These are phyloP conservation scores for Trichoderma sp. DNA, from an alignment of 2,329 filamentous ascomycete species.

Conservation along the genomic window DNA sequence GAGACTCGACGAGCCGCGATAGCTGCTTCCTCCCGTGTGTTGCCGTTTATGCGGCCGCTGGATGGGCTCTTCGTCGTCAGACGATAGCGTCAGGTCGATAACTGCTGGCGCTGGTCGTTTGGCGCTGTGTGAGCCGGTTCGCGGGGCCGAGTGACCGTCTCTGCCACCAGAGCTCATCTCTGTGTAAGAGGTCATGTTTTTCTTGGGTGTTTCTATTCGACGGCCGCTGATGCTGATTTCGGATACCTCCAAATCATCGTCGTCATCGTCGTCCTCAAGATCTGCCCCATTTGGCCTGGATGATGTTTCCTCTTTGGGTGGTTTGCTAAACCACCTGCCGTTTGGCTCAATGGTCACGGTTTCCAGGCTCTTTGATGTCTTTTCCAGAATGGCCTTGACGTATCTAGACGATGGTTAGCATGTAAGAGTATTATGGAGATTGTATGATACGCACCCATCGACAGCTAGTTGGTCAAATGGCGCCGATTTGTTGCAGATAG, in stretches of 20 bases:
- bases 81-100: conserved; percentile 59
- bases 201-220: conserved; percentile 39
- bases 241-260: conserved; percentile 50
- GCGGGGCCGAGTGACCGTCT: conserved; percentile 38
- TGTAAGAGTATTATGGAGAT: not conserved
- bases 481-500: conserved; percentile 82
- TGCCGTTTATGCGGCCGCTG: conserved; percentile 50
- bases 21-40: conserved; percentile 31
- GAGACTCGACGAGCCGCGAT: conserved; percentile 20
- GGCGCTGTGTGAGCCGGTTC: conserved; percentile 36
- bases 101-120: conserved; percentile 54
- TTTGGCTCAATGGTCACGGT: conserved; percentile 89
- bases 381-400: conserved; percentile 79
- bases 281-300: conserved; percentile 30
- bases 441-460: conserved; percentile 69
- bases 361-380: conserved; percentile 68
- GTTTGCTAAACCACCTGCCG: conserved; percentile 65
- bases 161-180: conserved; percentile 38
- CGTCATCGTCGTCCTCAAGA: conserved; percentile 39
- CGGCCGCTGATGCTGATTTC: conserved; percentile 40
- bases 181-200: conserved; percentile 35
- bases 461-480: conserved; percentile 80
- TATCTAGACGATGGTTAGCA: conserved; percentile 54
- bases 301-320: conserved; percentile 33
- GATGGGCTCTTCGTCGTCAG: conserved; percentile 51